These are phyloP conservation scores for Knufia fluminis DNA, from an alignment of 2,329 filamentous ascomycete genomes.

Conservation along the genomic window DNA sequence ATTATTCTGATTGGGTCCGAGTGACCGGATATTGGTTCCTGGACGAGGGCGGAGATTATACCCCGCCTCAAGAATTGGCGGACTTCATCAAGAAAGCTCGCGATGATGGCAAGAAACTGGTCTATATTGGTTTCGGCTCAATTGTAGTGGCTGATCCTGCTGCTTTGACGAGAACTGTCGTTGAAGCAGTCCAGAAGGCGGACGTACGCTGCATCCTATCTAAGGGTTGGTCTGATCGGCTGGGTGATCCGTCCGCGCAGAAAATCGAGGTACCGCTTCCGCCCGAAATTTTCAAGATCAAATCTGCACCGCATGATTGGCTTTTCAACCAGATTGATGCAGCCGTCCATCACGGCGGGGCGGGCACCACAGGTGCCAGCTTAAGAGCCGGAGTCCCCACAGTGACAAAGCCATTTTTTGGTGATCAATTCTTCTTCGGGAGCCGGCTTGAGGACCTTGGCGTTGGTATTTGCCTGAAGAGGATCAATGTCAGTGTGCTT, in stretches of 20 bases:
- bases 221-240: conserved; percentile 92
- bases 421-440: conserved; percentile 95
- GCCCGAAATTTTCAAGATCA: conserved; percentile 75
- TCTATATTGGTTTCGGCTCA: conserved; percentile 94
- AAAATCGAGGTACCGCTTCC: conserved; percentile 63
- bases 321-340: conserved; percentile 89
- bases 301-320: conserved; percentile 92
- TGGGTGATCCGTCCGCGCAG: conserved; percentile 49
- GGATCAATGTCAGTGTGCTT: conserved; percentile 78
- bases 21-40: conserved; percentile 98
- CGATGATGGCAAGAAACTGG: conserved; percentile 75
- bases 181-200: conserved; percentile 81
- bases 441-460: conserved; percentile 82
- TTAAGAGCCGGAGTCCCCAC: conserved; percentile 85
- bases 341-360: conserved; percentile 86
- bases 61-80: conserved; percentile 63
- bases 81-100: conserved; percentile 79
- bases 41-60: conserved; percentile 61
- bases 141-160: conserved; percentile 87
- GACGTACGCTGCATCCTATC: conserved; percentile 91
- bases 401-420: conserved; percentile 93
- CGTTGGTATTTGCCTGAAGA: conserved; percentile 81
- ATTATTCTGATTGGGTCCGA: conserved; percentile 95
- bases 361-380: conserved; percentile 89
- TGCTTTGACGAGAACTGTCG: conserved; percentile 82